Conservation (phyloP, 202 grass and related monocot species). For the Tripidium arundinaceum region DNA sequence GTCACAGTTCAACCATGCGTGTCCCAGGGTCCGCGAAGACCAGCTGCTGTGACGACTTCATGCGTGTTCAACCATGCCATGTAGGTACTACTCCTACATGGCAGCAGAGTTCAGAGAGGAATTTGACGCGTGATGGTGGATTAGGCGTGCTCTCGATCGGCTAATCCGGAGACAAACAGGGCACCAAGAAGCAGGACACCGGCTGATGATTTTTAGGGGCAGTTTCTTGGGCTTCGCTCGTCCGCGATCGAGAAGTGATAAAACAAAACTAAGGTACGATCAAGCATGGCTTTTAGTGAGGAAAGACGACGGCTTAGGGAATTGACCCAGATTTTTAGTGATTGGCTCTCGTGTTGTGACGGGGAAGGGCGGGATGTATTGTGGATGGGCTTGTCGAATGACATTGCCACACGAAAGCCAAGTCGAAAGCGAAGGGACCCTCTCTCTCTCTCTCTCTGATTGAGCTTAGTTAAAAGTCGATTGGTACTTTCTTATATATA, state of each 20-base stretch:
- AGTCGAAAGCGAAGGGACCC: constrained; percentile 35
- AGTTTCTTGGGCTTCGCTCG: background rate
- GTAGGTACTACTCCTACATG: background rate
- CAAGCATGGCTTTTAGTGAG: background rate
- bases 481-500: background rate
- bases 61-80: background rate
- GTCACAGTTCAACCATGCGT: background rate
- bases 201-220: background rate
- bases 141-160: background rate
- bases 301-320: background rate
- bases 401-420: constrained; percentile 32
- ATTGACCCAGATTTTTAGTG: constrained; percentile 1
- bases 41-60: background rate
- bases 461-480: background rate
- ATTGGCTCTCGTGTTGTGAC: background rate
- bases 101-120: background rate
- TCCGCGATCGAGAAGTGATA: background rate
- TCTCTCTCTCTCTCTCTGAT: no score
- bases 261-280: background rate
- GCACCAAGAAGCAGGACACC: background rate
- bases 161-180: background rate
- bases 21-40: constrained; percentile 14
- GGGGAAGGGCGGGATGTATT: background rate
- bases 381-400: constrained; percentile 26
- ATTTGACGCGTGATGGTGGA: background rate